Evolutionary conservation across 1,284 basidiomycete species (phyloP).

Genomic region (Tilletia indica): DNA sequence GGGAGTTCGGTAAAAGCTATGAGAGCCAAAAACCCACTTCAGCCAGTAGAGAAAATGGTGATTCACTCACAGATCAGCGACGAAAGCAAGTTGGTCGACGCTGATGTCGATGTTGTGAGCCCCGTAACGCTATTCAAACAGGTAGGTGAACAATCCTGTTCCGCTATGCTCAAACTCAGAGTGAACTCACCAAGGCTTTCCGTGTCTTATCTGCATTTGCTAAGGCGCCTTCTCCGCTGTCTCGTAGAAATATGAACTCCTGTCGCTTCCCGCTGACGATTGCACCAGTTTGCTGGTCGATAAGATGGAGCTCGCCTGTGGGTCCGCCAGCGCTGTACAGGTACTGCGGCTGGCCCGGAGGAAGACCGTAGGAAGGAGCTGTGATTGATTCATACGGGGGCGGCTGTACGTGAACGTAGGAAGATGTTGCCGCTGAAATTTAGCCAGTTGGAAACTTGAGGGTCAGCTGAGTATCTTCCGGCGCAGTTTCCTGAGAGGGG

Average conservation of each 20-base stretch:
- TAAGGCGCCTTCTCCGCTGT: slow-evolving; percentile 26
- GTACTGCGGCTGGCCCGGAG: slow-evolving; percentile 24
- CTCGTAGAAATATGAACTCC: slow-evolving; percentile 39
- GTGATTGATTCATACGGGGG: slow-evolving; percentile 28
- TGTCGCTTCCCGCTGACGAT: slow-evolving; percentile 29
- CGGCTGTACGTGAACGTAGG: slow-evolving; percentile 43
- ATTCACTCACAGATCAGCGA: slow-evolving; percentile 34
- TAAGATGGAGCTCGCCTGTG: slow-evolving; percentile 42
- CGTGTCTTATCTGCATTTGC: slow-evolving; percentile 37
- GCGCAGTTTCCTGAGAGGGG: background rate
- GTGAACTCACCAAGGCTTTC: slow-evolving; percentile 25
- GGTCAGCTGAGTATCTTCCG: background rate
- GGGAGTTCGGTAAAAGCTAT: background rate
- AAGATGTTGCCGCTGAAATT: slow-evolving; percentile 38
- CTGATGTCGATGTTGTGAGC: slow-evolving; percentile 39
- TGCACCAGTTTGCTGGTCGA: slow-evolving; percentile 30
- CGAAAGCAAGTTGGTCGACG: slow-evolving; percentile 31
- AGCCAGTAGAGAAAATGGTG: background rate
- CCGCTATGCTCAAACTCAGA: background rate
- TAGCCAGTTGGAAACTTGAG: no score
- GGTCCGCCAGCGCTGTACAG: slow-evolving; percentile 47
- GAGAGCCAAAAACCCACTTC: background rate
- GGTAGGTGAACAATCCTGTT: background rate
- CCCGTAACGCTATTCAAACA: slow-evolving; percentile 30
- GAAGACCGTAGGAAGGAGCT: slow-evolving; percentile 34